A percentile compares a stretch with the other conserved stretches of the same genome.
Evolutionary conservation across 148 eudicot species (phyloP).

Genomic region (Fagopyrum tataricum): DNA sequence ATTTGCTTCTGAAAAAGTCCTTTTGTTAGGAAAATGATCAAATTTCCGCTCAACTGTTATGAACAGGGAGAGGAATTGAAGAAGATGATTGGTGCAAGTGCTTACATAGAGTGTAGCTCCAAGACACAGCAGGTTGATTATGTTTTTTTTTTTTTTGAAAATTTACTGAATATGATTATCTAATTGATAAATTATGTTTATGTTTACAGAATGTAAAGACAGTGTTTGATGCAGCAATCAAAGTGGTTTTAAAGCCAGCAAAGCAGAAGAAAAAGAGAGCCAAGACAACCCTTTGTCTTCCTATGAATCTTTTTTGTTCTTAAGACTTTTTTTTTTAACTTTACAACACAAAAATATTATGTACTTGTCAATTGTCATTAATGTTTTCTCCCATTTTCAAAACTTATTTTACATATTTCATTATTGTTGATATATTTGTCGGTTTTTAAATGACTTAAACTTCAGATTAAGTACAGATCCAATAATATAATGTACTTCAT

Average conservation of each 20-base stretch:
- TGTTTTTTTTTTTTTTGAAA: not conserved
- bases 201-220: conserved; percentile 48
- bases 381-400: conserved; percentile 5
- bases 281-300: conserved; percentile 17
- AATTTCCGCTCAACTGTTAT: not conserved
- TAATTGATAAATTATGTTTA: not conserved
- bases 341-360: not conserved
- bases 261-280: conserved; percentile 45
- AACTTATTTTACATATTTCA: not conserved
- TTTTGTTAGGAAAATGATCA: too few relatives aligned
- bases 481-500: not conserved
- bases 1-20: too few relatives aligned
- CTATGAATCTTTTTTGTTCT: conserved; percentile 5
- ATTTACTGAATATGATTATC: not conserved
- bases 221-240: conserved; percentile 68
- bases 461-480: not conserved
- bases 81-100: conserved; percentile 58
- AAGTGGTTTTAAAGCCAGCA: conserved; percentile 56
- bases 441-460: not conserved
- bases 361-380: not conserved
- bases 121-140: conserved; percentile 61
- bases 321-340: not conserved
- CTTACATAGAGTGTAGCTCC: conserved; percentile 62
- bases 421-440: not conserved
- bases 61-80: conserved; percentile 62